Evolutionary conservation across 805 yeast species (phyloP).

Genomic region (Scheffersomyces stipitis): DNA sequence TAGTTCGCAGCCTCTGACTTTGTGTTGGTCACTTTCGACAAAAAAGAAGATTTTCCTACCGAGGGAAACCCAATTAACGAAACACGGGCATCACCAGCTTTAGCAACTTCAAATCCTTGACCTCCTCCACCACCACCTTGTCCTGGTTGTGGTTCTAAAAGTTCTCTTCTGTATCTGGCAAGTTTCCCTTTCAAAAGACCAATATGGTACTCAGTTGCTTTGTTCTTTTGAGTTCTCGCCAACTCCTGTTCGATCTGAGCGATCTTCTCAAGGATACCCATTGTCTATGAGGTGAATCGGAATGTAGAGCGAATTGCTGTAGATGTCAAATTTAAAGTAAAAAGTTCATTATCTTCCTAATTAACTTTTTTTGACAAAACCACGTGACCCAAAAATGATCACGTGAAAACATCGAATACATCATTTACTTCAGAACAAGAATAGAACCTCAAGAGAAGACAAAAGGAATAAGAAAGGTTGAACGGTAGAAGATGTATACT

Average conservation of each 20-base stretch:
- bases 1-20: slow-evolving; percentile 93
- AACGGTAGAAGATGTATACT: too few relatives aligned
- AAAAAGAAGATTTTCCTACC: slow-evolving; percentile 91
- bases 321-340: too few relatives aligned
- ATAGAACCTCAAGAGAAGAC: too few relatives aligned
- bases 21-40: slow-evolving; percentile 87
- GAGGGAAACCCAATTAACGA: slow-evolving; percentile 96
- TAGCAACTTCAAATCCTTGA: slow-evolving; percentile 89
- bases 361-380: too few relatives aligned
- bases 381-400: too few relatives aligned
- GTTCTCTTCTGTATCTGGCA: slow-evolving; percentile 88
- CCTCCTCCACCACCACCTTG: slow-evolving; percentile 72
- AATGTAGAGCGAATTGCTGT: too few relatives aligned
- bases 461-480: too few relatives aligned
- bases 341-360: too few relatives aligned
- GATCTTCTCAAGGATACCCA: slow-evolving; percentile 59
- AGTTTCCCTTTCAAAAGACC: slow-evolving; percentile 93
- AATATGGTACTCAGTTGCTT: slow-evolving; percentile 96
- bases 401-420: too few relatives aligned
- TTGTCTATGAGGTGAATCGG: too few relatives aligned
- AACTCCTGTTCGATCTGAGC: slow-evolving; percentile 89
- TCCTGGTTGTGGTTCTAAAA: slow-evolving; percentile 86
- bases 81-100: slow-evolving; percentile 95
- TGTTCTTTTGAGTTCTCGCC: slow-evolving; percentile 93
- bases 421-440: too few relatives aligned